These are phyloP conservation scores for Monosporascus sp. DNA, from an alignment of 2,329 filamentous ascomycete genomes.

Conservation along the genomic window DNA sequence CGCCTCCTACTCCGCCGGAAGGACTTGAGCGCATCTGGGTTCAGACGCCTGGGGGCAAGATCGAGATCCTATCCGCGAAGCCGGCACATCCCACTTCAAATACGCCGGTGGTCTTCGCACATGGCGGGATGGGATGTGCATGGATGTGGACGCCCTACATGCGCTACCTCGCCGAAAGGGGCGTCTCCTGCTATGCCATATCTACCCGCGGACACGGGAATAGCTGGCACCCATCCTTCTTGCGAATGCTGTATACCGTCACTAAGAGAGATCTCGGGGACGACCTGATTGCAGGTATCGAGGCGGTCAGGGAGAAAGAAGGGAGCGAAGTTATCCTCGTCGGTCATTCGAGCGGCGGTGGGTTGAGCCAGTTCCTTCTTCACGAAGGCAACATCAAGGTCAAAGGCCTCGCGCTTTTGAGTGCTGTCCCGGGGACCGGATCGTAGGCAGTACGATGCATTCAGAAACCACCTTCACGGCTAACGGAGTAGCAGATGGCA, in stretches of 20 bases:
- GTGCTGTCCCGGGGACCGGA: constrained; percentile 43
- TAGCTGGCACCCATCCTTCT: constrained; percentile 46
- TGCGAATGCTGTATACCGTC: constrained; percentile 43
- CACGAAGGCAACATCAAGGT: constrained; percentile 34
- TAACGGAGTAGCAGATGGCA: constrained; percentile 20
- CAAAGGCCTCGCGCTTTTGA: constrained; percentile 41
- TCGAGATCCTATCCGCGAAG: constrained; percentile 45
- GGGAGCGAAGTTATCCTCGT: constrained; percentile 36
- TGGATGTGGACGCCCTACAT: constrained; percentile 50
- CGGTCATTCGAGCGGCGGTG: constrained; percentile 48
- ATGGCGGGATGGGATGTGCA: constrained; percentile 51
- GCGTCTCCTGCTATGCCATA: constrained; percentile 47
- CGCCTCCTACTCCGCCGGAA: constrained; percentile 28
- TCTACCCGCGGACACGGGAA: constrained; percentile 49
- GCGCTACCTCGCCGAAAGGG: constrained; percentile 38
- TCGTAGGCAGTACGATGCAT: constrained; percentile 31
- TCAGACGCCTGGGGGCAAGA: constrained; percentile 36
- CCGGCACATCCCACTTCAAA: constrained; percentile 19
- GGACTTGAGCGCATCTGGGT: constrained; percentile 41
- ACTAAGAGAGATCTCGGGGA: constrained; percentile 35
- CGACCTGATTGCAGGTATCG: constrained; percentile 39
- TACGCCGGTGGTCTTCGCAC: constrained; percentile 44
- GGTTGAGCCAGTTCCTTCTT: constrained; percentile 44
- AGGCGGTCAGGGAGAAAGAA: constrained; percentile 31
- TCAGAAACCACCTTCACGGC: neutral